phyloP scores from a whole-genome alignment of 2,329 filamentous ascomycete genomes.

The Trichoderma sp. region DNA sequence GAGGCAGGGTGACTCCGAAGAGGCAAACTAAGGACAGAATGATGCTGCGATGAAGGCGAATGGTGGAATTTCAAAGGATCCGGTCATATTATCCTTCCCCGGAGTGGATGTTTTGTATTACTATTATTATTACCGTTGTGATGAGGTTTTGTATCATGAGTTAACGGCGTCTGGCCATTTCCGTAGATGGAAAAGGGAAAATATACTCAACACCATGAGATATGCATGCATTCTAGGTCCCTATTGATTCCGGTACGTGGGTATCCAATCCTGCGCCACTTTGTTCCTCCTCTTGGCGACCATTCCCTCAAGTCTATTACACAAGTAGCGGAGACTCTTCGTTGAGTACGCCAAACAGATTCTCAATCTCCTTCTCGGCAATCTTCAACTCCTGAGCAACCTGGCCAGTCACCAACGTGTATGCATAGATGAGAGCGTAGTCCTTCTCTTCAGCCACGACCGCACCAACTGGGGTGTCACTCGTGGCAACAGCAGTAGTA shows the following conservation, averaged over 20 bases:
- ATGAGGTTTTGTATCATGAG: neutral
- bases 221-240: neutral
- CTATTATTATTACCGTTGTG: neutral
- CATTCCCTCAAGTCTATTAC: neutral
- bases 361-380: constrained; percentile 55
- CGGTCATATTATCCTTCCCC: neutral
- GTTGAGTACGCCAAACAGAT: constrained; percentile 53
- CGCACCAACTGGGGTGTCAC: neutral
- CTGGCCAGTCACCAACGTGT: constrained; percentile 63
- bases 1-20: neutral
- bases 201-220: neutral
- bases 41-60: neutral
- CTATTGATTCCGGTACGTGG: neutral
- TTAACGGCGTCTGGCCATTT: neutral
- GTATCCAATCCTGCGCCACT: constrained; percentile 5
- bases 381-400: constrained; percentile 58
- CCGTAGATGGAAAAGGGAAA: neutral
- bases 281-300: neutral
- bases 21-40: neutral
- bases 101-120: neutral
- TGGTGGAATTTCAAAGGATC: neutral
- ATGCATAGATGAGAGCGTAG: constrained; percentile 90
- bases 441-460: constrained; percentile 62
- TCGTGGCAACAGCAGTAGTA: neutral
- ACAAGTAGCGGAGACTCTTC: constrained; percentile 21